Base-by-base conservation (phyloP, 2,329 filamentous ascomycete species). In the Kalmusia sp. region DNA sequence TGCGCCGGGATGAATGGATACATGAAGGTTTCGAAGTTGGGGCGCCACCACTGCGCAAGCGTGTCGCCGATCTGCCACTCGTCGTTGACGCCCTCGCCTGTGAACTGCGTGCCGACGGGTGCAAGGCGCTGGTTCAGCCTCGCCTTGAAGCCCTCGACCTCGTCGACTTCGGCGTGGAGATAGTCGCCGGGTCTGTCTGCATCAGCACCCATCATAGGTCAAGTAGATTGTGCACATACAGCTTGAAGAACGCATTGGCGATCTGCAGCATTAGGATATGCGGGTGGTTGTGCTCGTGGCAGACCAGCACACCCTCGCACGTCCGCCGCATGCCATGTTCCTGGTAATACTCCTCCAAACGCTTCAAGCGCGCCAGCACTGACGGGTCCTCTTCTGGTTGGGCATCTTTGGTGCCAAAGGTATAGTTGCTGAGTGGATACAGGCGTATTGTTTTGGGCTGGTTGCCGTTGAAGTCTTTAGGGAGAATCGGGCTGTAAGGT, bases 11-110 rank as follows among this genome's bases (percentile, higher is more conserved):
- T 89, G 76, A 97, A 99, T 0, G 95, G 95, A 74, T 99, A 99
- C 92, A 99, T 97, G 82, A 98, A 98, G 2, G 95, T 98, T 82
- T 99, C 95, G 73, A 98, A 97, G 80, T 98, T 99, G 49, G 95
- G 95, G 52, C 95, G 84, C 92, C 93, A 99, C 95, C 95, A 99
- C 79, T 97, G 93, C 49, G 95, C 93, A 51, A 99, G 83, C 43
- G 93, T 96, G 74, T 98, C 95, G 65, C 91, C 92, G 64, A 99
- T 87, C 74, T 96, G 85, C 95, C 95, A 99, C 71, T 96, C 92
- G 60, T 91, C 90, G 73, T 93, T 93, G 65, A 95, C 91, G 44
- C 90, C 91, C 75, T 96, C 90, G 56, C 92, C 90, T 22, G 91
- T 83, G 66, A 89, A 88, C 59, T 88, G 87, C 43, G 89, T 88